Conservation (phyloP, 1,284 basidiomycete genomes). For the Thecaphora thlaspeos region DNA sequence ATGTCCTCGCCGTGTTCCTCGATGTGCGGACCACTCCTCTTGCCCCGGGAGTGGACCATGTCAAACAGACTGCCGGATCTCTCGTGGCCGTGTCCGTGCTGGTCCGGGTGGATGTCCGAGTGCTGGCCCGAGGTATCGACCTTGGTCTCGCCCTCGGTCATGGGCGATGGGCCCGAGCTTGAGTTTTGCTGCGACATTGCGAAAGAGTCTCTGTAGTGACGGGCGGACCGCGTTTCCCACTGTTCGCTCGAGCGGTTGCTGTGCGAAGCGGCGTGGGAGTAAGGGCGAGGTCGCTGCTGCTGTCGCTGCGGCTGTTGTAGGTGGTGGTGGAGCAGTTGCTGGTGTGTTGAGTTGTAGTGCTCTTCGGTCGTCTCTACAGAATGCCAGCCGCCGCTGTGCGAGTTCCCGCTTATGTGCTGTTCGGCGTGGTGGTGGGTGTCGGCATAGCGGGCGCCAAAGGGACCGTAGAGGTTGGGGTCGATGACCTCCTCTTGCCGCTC, state of each 20-base stretch:
- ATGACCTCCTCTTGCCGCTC: conserved; percentile 7
- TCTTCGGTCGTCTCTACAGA: conserved; percentile 22
- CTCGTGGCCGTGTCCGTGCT: conserved; percentile 5
- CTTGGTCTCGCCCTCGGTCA: background rate
- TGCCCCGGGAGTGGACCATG: conserved; percentile 16
- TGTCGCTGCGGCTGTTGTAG: background rate
- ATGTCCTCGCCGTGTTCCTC: conserved; percentile 38
- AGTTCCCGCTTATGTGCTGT: background rate
- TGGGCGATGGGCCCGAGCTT: no score
- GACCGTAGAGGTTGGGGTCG: conserved; percentile 34
- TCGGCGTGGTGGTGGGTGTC: background rate
- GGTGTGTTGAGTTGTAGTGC: conserved; percentile 7
- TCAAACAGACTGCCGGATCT: conserved; percentile 21
- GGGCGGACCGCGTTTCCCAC: background rate
- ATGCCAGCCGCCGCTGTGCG: conserved; percentile 13
- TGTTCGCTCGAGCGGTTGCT: background rate
- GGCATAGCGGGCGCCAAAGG: conserved; percentile 23
- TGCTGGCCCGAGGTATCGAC: no score
- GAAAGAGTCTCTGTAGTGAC: background rate
- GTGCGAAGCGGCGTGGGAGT: background rate
- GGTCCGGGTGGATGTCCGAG: conserved; percentile 1
- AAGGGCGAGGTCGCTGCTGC: conserved; percentile 5
- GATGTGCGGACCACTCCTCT: conserved; percentile 13
- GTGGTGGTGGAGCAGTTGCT: conserved; percentile 4
- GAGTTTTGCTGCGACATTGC: background rate